Conservation (phyloP, 2,329 filamentous ascomycete genomes). For the Pseudogymnoascus sp. region DNA sequence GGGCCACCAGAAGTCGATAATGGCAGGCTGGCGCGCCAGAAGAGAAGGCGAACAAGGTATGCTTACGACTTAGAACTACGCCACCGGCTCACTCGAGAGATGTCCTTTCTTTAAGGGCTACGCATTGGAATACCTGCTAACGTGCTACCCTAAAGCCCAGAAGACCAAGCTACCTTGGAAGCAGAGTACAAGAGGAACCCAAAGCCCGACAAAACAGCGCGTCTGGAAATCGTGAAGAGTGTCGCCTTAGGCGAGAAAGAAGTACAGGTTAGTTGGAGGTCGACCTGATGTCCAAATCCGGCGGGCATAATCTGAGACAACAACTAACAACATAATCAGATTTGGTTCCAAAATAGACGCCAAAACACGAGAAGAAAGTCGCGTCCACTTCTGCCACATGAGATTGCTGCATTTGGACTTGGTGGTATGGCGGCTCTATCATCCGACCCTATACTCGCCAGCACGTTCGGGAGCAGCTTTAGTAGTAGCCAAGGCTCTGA, state of each 20-base stretch:
- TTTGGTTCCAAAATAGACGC: conserved; percentile 95
- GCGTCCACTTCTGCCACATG: conserved; percentile 71
- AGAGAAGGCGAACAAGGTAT: conserved; percentile 59
- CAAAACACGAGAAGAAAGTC: conserved; percentile 90
- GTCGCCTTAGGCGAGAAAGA: conserved; percentile 92
- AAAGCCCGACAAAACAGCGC: conserved; percentile 86
- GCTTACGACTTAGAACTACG: conserved; percentile 26
- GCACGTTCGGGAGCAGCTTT: conserved; percentile 17
- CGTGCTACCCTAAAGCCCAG: conserved; percentile 50
- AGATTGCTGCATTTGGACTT: conserved; percentile 58
- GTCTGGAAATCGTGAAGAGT: conserved; percentile 74
- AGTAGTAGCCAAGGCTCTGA: conserved; percentile 23
- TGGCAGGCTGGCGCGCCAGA: conserved; percentile 36
- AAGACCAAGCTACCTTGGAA: conserved; percentile 85
- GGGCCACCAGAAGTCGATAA: conserved; percentile 22
- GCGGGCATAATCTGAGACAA: conserved; percentile 1
- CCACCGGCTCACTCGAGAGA: neutral
- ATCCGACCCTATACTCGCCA: conserved; percentile 23
- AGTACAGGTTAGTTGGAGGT: conserved; percentile 67
- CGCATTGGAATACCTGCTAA: neutral
- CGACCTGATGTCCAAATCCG: neutral
- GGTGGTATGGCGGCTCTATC: conserved; percentile 33
- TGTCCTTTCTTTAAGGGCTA: neutral
- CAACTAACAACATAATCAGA: conserved; percentile 46
- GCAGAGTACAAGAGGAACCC: conserved; percentile 76